Percentiles rank a stretch among this genome's conserved stretches.
These are phyloP conservation scores for Stemphylium lycopersici DNA, from an alignment of 2,329 filamentous ascomycete genomes.

Conservation along the genomic window DNA sequence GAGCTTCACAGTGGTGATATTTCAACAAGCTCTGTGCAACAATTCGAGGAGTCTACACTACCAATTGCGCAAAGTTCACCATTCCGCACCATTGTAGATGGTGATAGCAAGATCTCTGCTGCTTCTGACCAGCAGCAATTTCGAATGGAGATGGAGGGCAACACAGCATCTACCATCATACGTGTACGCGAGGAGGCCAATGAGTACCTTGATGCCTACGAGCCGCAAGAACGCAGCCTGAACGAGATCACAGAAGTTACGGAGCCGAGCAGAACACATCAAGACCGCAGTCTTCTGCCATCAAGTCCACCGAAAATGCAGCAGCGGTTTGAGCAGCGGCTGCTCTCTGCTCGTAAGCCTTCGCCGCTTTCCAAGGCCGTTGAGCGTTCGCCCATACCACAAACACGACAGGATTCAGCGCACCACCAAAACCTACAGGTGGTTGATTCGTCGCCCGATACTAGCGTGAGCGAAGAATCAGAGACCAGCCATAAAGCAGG, in stretches of 20 bases:
- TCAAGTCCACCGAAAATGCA: conserved; percentile 34
- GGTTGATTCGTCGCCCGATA: conserved; percentile 3
- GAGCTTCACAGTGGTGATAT: conserved; percentile 38
- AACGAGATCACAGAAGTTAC: conserved; percentile 46
- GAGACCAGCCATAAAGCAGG: conserved; percentile 8
- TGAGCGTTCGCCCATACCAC: neutral
- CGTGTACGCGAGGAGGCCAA: conserved; percentile 43
- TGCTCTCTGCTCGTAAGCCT: conserved; percentile 23
- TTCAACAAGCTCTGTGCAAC: conserved; percentile 27
- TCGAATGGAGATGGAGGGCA: conserved; percentile 37
- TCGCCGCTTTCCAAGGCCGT: conserved; percentile 13
- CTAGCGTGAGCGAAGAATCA: conserved; percentile 5
- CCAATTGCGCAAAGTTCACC: conserved; percentile 42
- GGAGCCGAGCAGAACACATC: conserved; percentile 36
- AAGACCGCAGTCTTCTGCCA: conserved; percentile 20
- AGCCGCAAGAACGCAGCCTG: conserved; percentile 39
- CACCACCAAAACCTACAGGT: conserved; percentile 4
- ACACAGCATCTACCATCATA: conserved; percentile 35
- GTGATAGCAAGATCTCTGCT: conserved; percentile 30
- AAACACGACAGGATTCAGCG: neutral
- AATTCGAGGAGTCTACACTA: conserved; percentile 36
- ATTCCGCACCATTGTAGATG: conserved; percentile 39
- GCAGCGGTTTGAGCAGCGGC: conserved; percentile 22
- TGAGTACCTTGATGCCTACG: conserved; percentile 43
- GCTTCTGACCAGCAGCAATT: conserved; percentile 43